Evolutionary conservation across 768 basidiomycete species (phyloP).

Genomic region (Tylopilus rubrobrunneus): DNA sequence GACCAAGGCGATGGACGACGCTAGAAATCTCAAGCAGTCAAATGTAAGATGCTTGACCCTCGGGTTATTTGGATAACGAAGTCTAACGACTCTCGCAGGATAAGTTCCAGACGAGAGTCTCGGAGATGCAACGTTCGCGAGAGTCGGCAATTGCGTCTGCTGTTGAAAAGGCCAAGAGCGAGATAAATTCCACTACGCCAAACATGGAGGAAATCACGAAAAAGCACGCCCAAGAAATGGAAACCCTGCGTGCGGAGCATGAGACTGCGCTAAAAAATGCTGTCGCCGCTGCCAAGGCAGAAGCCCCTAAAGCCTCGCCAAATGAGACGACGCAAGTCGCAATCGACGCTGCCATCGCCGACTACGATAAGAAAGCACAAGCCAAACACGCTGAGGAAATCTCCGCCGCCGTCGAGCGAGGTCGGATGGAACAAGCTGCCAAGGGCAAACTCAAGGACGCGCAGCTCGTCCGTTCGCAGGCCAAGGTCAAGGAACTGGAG

Average conservation of each 20-base stretch:
- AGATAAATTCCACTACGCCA: constrained; percentile 32
- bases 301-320: constrained; percentile 23
- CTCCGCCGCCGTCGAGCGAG: constrained; percentile 61
- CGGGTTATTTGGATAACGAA: background rate
- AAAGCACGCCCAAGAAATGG: constrained; percentile 59
- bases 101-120: constrained; percentile 54
- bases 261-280: constrained; percentile 48
- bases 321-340: constrained; percentile 42
- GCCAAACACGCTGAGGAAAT: constrained; percentile 53
- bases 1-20: constrained; percentile 42
- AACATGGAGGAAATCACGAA: constrained; percentile 39
- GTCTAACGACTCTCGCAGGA: constrained; percentile 40
- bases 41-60: constrained; percentile 18
- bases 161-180: constrained; percentile 51
- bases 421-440: constrained; percentile 57
- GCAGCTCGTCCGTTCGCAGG: constrained; percentile 59
- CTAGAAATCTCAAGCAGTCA: constrained; percentile 35
- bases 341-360: constrained; percentile 45
- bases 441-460: constrained; percentile 70
- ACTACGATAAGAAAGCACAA: constrained; percentile 45
- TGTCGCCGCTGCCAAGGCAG: constrained; percentile 41
- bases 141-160: constrained; percentile 54
- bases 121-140: constrained; percentile 49
- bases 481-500: constrained; percentile 66
- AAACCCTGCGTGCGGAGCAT: constrained; percentile 52